phyloP scores from a whole-genome alignment of 1,284 basidiomycete genomes.

The Vanrija sp. region DNA sequence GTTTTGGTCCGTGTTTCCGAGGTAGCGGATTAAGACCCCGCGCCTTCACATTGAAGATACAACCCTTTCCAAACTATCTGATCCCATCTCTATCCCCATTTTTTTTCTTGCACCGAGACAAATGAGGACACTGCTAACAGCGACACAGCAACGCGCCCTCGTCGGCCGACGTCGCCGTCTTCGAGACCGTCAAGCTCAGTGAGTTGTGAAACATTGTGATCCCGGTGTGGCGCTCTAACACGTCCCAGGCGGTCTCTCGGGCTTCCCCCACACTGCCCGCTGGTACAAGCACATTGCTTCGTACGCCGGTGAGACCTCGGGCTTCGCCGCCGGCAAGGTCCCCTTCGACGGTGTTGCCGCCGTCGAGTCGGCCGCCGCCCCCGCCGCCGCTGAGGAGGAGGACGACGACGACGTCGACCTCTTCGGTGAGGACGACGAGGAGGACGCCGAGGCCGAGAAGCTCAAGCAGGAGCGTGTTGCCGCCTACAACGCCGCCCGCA shows the following conservation, averaged over 20 bases:
- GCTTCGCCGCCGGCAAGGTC: slow-evolving; percentile 77
- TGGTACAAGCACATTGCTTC: slow-evolving; percentile 96
- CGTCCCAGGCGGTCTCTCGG: slow-evolving; percentile 59
- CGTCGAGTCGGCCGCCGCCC: slow-evolving; percentile 46
- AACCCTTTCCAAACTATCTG: slow-evolving; percentile 75
- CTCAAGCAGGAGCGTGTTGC: slow-evolving; percentile 95
- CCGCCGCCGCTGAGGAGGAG: slow-evolving; percentile 53
- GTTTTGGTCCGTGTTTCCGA: slow-evolving; percentile 99
- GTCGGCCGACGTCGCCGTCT: slow-evolving; percentile 94
- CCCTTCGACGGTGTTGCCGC: slow-evolving; percentile 68
- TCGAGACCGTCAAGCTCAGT: slow-evolving; percentile 65
- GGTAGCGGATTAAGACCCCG: slow-evolving; percentile 93
- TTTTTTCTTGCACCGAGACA: slow-evolving; percentile 5
- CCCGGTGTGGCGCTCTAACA: slow-evolving; percentile 92
- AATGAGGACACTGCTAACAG: slow-evolving; percentile 16
- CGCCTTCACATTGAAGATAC: slow-evolving; percentile 57
- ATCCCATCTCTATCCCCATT: slow-evolving; percentile 47
- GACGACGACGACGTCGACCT: slow-evolving; percentile 76
- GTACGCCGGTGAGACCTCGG: slow-evolving; percentile 70
- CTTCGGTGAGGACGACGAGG: slow-evolving; percentile 75
- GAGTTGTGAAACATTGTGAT: slow-evolving; percentile 72
- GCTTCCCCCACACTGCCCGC: slow-evolving; percentile 74
- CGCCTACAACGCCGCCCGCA: slow-evolving; percentile 91
- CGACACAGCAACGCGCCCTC: slow-evolving; percentile 78
- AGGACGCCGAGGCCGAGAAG: slow-evolving; percentile 84